Evolutionary conservation across 2,329 filamentous ascomycete species (phyloP), one percentile per base, ranked within the genome.

Genomic region (Hypomyces perniciosus): DNA sequence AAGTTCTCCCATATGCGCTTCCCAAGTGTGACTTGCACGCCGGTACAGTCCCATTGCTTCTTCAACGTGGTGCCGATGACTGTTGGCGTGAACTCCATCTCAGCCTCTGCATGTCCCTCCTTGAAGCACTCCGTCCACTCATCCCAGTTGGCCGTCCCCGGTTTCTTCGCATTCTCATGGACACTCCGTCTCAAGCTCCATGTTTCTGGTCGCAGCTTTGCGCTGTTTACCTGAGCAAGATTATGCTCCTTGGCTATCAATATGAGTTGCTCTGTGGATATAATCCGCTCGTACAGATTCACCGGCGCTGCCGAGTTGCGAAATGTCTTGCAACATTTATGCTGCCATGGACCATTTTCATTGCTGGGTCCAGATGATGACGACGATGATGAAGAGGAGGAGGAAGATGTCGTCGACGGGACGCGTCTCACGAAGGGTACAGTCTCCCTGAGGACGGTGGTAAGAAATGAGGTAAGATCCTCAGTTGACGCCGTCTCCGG

Each of bases 111-210:
- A 44, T 71, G 64, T 62, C 67, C 65, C 35, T 78, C 72, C 58
- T 83, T 79, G 63, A 89, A 77, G 56, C 73, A 75, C 33, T 64
- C 65, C 35, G 76, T 72, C 63, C 89, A 86, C 65, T 90, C 85
- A 0, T 68, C 70, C 78, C 83, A 88, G 42, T 62, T 71, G 8
- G 83, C 85, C 1, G 82, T 82, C 7, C 79, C 76, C 27, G 60
- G 60, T 37, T 66, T 68, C 13, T 71, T 67, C 5, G 65, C 68
- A 59, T 85, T 75, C 51, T 70, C 69, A 62, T 90, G 86, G 39
- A 78, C 67, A 62, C 81, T 86, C 41, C 75, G 75, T 50, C 86
- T 76, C 38, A 79, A 79, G 48, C 77, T 77, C 86, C 86, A 90
- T 13, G 72, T 76, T 66, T 86, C 84, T 1, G 62, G 46, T 27